Conservation (phyloP, 2,329 filamentous ascomycete genomes). For the Neoarthrinium moseri region DNA sequence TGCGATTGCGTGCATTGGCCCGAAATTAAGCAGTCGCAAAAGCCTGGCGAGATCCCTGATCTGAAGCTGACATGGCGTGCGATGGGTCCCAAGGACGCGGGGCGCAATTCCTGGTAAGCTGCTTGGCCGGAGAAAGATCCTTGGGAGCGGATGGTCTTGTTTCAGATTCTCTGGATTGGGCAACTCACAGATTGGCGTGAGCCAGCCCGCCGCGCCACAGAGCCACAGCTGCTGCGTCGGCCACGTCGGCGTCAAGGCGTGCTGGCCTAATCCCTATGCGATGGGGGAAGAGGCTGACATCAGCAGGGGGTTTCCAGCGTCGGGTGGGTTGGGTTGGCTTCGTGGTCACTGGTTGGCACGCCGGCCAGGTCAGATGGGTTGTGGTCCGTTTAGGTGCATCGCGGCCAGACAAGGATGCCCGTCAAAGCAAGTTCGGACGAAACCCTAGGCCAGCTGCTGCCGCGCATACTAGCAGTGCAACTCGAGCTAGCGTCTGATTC, state of each 20-base stretch:
- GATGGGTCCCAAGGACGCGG: background rate
- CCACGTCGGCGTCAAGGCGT: background rate
- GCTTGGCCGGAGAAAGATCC: constrained; percentile 2
- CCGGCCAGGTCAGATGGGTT: no score
- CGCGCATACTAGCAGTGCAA: no score
- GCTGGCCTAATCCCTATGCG: background rate
- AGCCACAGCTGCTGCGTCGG: constrained; percentile 2
- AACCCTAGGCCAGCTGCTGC: no score
- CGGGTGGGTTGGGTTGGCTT: no score
- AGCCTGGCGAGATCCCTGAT: constrained; percentile 5
- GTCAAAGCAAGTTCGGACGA: no score
- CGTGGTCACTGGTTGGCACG: no score
- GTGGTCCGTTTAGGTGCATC: no score
- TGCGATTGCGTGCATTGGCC: constrained; percentile 9
- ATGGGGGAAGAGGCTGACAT: background rate
- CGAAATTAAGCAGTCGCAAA: constrained; percentile 7
- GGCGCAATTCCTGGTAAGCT: background rate
- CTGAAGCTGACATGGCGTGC: background rate
- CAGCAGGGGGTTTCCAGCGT: no score
- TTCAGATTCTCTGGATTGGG: constrained; percentile 14
- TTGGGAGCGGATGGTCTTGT: constrained; percentile 9
- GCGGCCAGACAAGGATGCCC: background rate
- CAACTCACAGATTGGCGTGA: constrained; percentile 10
- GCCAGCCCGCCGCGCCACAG: constrained; percentile 9
- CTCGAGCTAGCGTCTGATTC: constrained; percentile 1